A percentile compares a stretch with the other conserved stretches of the same genome.
Conservation (phyloP, 2,329 filamentous ascomycete genomes). For the Penicillium sp. region DNA sequence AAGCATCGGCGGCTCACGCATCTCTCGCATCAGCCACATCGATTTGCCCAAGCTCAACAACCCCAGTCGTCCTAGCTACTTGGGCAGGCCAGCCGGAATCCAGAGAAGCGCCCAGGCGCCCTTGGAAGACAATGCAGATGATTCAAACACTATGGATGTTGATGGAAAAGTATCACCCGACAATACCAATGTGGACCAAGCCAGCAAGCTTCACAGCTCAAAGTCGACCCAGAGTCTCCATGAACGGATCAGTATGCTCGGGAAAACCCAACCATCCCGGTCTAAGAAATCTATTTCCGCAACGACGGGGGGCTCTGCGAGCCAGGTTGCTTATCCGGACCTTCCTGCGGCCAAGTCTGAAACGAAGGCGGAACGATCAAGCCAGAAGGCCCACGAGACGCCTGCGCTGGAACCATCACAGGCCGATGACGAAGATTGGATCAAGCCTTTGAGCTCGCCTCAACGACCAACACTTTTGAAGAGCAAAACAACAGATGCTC, state of each 20-base stretch:
- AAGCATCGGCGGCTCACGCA: constrained; percentile 64
- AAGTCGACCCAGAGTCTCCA: constrained; percentile 90
- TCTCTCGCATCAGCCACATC: constrained; percentile 71
- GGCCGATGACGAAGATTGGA: constrained; percentile 54
- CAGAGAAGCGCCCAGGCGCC: constrained; percentile 33
- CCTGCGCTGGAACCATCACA: constrained; percentile 19
- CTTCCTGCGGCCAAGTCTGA: constrained; percentile 28
- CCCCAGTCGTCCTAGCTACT: constrained; percentile 61
- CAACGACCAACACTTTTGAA: constrained; percentile 52
- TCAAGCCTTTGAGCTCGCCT: constrained; percentile 47
- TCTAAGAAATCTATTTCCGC: constrained; percentile 44
- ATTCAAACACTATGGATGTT: constrained; percentile 44
- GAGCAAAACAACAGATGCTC: constrained; percentile 56
- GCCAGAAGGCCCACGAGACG: constrained; percentile 19
- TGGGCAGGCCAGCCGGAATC: constrained; percentile 65
- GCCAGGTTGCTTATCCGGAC: constrained; percentile 36
- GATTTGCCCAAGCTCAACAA: constrained; percentile 51
- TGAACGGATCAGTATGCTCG: constrained; percentile 78
- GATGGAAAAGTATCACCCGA: constrained; percentile 52
- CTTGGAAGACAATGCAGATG: constrained; percentile 41
- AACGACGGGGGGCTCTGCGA: constrained; percentile 22
- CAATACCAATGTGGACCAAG: constrained; percentile 47
- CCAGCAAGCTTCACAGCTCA: constrained; percentile 64
- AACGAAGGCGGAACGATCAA: constrained; percentile 22
- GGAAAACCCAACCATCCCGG: constrained; percentile 48